These are phyloP conservation scores for Thermochaetoides thermophila DNA, from an alignment of 495 filamentous ascomycete genomes.

Conservation along the genomic window DNA sequence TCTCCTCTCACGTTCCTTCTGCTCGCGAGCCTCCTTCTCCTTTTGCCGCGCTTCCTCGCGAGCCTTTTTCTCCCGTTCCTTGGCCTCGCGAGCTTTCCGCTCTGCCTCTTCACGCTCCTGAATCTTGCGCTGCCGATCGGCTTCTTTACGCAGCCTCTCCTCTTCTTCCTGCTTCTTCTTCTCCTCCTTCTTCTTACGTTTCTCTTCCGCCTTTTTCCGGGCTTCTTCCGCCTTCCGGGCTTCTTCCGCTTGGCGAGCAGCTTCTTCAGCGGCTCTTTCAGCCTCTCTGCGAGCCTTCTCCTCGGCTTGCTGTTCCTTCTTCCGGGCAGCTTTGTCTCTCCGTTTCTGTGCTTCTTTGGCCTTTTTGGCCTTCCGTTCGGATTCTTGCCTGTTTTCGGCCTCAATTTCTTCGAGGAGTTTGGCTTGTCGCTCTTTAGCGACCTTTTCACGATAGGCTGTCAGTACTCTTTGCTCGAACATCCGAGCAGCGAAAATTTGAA, in stretches of 20 bases:
- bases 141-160: constrained; percentile 55
- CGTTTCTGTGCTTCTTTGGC: constrained; percentile 84
- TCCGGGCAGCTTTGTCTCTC: constrained; percentile 75
- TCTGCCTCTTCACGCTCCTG: constrained; percentile 80
- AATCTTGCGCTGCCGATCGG: constrained; percentile 45
- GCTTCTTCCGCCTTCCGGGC: constrained; percentile 70
- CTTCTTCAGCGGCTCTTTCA: constrained; percentile 85
- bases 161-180: constrained; percentile 83
- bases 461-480: constrained; percentile 99
- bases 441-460: constrained; percentile 93
- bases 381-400: constrained; percentile 60
- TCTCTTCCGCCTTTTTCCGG: constrained; percentile 68
- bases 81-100: constrained; percentile 58
- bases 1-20: constrained; percentile 42
- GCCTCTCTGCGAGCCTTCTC: constrained; percentile 76
- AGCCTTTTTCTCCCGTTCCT: constrained; percentile 78
- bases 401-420: constrained; percentile 85
- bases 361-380: constrained; percentile 78
- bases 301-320: constrained; percentile 77
- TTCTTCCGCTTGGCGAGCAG: constrained; percentile 57
- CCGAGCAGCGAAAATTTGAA: constrained; percentile 95
- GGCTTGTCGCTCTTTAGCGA: constrained; percentile 78
- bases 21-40: constrained; percentile 58
- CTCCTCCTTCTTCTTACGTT: constrained; percentile 81
- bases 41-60: constrained; percentile 43